Evolutionary conservation across 345 rosid genomes (phyloP).

Genomic region (Murraya paniculata): DNA sequence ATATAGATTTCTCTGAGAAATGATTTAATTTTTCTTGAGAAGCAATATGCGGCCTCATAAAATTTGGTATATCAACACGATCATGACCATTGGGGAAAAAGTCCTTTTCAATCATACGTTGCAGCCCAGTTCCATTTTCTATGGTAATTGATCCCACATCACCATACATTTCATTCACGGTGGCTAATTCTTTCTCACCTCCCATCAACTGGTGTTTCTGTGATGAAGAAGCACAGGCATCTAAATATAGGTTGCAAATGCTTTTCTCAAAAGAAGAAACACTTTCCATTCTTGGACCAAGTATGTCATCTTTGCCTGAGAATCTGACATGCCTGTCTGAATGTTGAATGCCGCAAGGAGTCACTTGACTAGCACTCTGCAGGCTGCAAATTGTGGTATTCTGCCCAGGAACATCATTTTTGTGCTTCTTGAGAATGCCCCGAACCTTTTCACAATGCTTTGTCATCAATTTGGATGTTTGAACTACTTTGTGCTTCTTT

Average conservation of each 20-base stretch:
- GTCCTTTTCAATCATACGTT: constrained; percentile 21
- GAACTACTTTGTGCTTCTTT: constrained; percentile 23
- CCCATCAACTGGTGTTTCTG: constrained; percentile 20
- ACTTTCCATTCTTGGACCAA: constrained; percentile 14
- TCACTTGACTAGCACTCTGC: constrained; percentile 20
- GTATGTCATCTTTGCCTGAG: constrained; percentile 31
- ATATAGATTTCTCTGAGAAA: constrained; percentile 22
- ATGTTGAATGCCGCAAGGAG: constrained; percentile 23
- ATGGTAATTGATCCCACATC: constrained; percentile 18
- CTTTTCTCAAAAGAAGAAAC: constrained; percentile 13
- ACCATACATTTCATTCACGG: constrained; percentile 19
- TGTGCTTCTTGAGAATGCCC: constrained; percentile 42
- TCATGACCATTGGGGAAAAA: constrained; percentile 16
- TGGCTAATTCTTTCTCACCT: constrained; percentile 16
- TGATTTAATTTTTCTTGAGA: constrained; percentile 25
- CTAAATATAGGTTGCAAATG: constrained; percentile 23
- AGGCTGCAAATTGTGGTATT: constrained; percentile 18
- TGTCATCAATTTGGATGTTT: constrained; percentile 20
- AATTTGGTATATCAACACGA: constrained; percentile 9
- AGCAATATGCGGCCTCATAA: constrained; percentile 18
- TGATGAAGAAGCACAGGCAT: constrained; percentile 24
- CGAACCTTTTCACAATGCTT: constrained; percentile 34
- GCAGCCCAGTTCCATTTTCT: constrained; percentile 22
- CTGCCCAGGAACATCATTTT: constrained; percentile 25
- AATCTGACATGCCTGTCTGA: constrained; percentile 45